Base-by-base conservation (phyloP, 352 stramenopile species). In the Phytophthora europaea region DNA sequence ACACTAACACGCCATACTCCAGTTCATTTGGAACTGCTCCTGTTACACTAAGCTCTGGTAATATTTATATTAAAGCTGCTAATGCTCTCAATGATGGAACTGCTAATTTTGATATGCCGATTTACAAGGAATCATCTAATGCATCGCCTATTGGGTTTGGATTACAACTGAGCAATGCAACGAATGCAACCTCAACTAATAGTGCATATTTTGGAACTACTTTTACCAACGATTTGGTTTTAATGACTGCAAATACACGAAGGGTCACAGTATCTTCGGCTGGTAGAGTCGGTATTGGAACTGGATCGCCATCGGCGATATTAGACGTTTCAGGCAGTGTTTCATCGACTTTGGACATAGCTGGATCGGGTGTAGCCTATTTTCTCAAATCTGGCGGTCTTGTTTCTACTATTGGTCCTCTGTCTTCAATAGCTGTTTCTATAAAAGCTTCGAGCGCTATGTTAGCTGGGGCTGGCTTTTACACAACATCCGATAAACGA, bases 11-110 rank as follows among this genome's bases (percentile, higher is more conserved):
- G n/a, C 54, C 64, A 51, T 69, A 69, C 33, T 55, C 31, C 43
- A 62, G 51, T 23, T 53, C 61, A 18, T 69, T 22, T 54, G 61
- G 61, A 20, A 62, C 50, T 15, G 61, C 61, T 43, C 50, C 50
- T 53, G 9, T 69, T 16, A 61, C 61, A 7, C 34, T 69, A 57
- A 69, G 53, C 33, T 15, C 15, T 55, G 52, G 48, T 28, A 69
- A 69, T 28, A 48, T 69, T 12, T 69, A 70, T 38, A 69, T 74
- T 28, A 74, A 69, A 69, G 52, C 60, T 15, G 64, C 63, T 70
- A 45, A 45, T 45, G 36, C 36, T 16, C 36, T 45, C 36, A 45
- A 45, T 45, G 36, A 45, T 45, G 36, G 36, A 45, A 18, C 36
- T 45, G 36, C 36, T 16, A 45, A 45, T 9, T 45, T 15, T 15